Evolutionary conservation across 1,139 yeast genomes (phyloP), one percentile per base, ranked within the genome.

Genomic region (Geotrichum reessii): DNA sequence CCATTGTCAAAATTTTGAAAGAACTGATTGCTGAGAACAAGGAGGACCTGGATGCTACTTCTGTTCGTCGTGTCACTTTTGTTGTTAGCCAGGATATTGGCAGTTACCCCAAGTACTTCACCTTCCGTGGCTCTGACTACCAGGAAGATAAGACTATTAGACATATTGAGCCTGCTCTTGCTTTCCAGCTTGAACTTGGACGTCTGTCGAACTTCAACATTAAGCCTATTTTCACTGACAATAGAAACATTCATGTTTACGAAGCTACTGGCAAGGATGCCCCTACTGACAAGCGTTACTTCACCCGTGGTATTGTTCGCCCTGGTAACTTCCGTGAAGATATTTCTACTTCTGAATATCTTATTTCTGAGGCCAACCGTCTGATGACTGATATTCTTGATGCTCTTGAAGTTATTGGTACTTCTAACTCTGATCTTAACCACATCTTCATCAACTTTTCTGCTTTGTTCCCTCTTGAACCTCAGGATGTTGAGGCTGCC

Each of bases 111-210:
- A 88, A 87, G 74, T 93, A 93, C 78, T 95, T 86, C 77, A 93
- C 99, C 48, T 95, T 88, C 81, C 88, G 89, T 69, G 96, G 95
- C 62, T 96, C 96, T 55, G 81, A 81, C 47, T 93, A 87, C 73
- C 62, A 58, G 46, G 80, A 76, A 64, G 96, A 93, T 76, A 84
- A 86, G 76, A 92, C 92, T 44, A 89, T 93, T 73, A 92, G 99
- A 78, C 97, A 93, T 72, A 90, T 93, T 69, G 99, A 93, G 75
- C 99, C 99, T 37, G 97, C 99, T 51, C 80, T 93, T 69, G 99
- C 99, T 59, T 93, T 86, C 87, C 99, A 93, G 78, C 81, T 93
- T 68, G 99, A 93, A 76, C 81, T 93, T 66, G 95, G 91, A 69
- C 85, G 98, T 78, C 81, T 93, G 75, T 89, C 95, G 54, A 95